Percentiles rank a stretch among this genome's conserved stretches.
Evolutionary conservation across 441 rosid genomes (phyloP).

Genomic region (Brassica hybrid): DNA sequence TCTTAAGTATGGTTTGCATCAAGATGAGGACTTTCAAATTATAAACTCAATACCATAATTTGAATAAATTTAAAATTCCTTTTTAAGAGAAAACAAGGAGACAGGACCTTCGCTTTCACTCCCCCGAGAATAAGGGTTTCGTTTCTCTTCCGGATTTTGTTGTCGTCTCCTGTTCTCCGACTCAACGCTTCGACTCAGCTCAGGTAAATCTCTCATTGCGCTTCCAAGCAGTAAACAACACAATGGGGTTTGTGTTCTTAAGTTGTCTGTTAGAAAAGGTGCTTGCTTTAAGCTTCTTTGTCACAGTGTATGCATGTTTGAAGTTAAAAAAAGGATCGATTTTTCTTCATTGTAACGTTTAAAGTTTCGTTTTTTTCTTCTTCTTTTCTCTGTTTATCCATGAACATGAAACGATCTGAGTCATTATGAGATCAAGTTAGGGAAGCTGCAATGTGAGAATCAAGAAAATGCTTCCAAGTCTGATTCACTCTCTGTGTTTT

Average conservation of each 20-base stretch:
- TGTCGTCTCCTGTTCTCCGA: no score
- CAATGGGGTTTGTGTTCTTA: not conserved
- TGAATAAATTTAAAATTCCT: no score
- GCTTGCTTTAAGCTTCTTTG: slow-evolving; percentile 11
- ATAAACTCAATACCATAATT: no score
- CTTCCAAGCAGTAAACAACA: not conserved
- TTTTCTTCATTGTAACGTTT: not conserved
- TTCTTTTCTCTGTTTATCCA: no score
- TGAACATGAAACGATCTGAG: no score
- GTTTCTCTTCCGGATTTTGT: not conserved
- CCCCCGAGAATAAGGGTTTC: not conserved
- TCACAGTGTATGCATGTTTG: not conserved
- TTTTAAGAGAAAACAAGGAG: no score
- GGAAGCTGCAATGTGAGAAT: no score
- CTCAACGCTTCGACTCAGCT: slow-evolving; percentile 2
- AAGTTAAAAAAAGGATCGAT: not conserved
- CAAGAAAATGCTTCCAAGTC: not conserved
- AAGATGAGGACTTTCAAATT: no score
- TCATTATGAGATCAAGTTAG: no score
- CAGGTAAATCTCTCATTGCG: not conserved
- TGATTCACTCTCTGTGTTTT: slow-evolving; percentile 18
- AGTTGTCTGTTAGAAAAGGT: not conserved
- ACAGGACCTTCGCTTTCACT: not conserved
- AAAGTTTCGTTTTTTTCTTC: not conserved
- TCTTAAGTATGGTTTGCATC: no score